phyloP scores from a whole-genome alignment of 2,329 filamentous ascomycete genomes.

The Dactylellina drechsleri region DNA sequence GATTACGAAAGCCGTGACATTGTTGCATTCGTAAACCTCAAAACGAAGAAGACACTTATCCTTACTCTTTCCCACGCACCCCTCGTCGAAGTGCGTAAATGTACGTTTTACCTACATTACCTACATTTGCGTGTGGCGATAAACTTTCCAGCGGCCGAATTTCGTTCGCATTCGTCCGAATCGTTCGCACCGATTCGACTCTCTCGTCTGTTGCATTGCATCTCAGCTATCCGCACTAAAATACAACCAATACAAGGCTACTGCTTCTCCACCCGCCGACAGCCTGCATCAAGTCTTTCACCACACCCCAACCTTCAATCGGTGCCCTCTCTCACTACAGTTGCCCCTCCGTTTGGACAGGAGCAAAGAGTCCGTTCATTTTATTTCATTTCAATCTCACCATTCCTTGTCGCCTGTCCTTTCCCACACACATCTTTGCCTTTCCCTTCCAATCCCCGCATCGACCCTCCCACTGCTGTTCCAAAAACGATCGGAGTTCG shows the following conservation, averaged over 20 bases:
- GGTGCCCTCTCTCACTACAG: constrained; percentile 11
- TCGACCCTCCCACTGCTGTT: constrained; percentile 46
- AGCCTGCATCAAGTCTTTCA: constrained; percentile 5
- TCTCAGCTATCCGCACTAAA: constrained; percentile 21
- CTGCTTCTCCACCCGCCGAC: constrained; percentile 13
- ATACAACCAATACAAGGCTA: constrained; percentile 21
- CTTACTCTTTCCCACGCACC: no score
- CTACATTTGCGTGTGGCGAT: constrained; percentile 44
- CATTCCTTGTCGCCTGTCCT: constrained; percentile 16
- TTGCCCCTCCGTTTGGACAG: constrained; percentile 13
- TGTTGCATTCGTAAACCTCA: not conserved
- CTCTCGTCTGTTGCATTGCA: constrained; percentile 29
- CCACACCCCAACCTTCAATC: constrained; percentile 12
- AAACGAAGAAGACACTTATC: no score
- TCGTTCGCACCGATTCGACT: no score
- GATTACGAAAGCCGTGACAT: not conserved
- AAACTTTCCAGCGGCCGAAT: constrained; percentile 7
- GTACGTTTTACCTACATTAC: not conserved
- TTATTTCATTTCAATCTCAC: constrained; percentile 9
- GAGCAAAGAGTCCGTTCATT: constrained; percentile 30
- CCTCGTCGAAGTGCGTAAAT: no score
- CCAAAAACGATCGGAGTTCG: constrained; percentile 46
- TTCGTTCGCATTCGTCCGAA: no score
- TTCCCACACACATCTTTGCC: constrained; percentile 16
- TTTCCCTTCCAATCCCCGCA: constrained; percentile 53